Base-by-base conservation (phyloP, 768 basidiomycete species). In the Leccinum olivaceopallidum region DNA sequence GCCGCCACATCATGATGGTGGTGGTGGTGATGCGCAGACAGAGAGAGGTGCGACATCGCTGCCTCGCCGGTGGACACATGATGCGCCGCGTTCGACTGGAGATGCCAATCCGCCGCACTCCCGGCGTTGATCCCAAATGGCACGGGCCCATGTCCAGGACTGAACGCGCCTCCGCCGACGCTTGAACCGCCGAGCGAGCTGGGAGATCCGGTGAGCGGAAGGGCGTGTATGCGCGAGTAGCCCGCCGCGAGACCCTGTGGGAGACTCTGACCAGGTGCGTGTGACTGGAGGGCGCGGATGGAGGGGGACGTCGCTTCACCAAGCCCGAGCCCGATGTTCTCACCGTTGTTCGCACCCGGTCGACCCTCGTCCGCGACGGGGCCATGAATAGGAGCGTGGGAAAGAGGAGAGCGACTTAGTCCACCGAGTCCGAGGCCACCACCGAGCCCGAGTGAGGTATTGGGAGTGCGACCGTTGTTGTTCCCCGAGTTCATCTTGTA, bases 181-280 rank as follows among this genome's bases (percentile, higher is more conserved):
- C 69, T 72, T n/a, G 30, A 30, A 30, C 30, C 30, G 30, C 30
- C 28, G 8, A 30, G 28, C 28, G 28, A 30, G 28, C 28, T 30
- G 28, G 8, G 28, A 0, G 28, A 30, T 9, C 28, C 28, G 28
- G 28, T 0, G n/a, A 69, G 72, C 0, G 83, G 81, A 28, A 81
- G 77, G 1, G 94, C 89, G 28, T 28, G 28, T 8, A 98, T 88
- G 60, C 94, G 82, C 30, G 92, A 94, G 70, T 94, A 88, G 0
- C 94, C 95, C 0, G 92, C 92, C 0, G 34, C 34, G 34, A 34
- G 34, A 34, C 34, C 34, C 34, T 95, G 94, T 1, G 95, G 94
- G 13, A 96, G 80, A 74, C 87, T 89, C 75, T 95, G 92, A 2
- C 94, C 94, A 0, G 95, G 94, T 1, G 92, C 93, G 65, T 95